Conservation (phyloP, 2,329 filamentous ascomycete genomes). For the Ophiostoma perfectum region DNA sequence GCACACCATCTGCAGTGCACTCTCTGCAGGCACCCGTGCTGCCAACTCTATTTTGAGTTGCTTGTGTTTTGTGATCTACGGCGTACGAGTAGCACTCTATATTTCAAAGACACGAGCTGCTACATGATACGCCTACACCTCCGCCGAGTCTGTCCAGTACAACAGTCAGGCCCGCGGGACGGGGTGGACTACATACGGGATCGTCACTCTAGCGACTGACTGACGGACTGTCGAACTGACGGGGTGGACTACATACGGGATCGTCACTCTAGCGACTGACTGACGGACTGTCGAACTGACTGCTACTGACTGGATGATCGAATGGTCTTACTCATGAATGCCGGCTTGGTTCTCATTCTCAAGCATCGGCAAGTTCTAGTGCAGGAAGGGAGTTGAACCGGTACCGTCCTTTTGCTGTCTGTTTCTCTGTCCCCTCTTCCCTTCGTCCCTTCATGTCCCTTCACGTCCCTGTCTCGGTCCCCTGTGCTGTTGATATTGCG, state of each 20-base stretch:
- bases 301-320: too few relatives aligned
- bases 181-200: too few relatives aligned
- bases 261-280: neutral
- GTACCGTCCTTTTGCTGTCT: neutral
- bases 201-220: too few relatives aligned
- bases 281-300: neutral
- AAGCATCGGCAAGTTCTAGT: neutral
- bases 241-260: too few relatives aligned
- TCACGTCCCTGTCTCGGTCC: neutral
- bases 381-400: neutral
- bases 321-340: neutral
- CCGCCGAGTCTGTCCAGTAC: too few relatives aligned
- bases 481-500: neutral
- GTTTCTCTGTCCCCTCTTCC: neutral
- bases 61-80: too few relatives aligned
- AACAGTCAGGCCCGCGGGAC: too few relatives aligned
- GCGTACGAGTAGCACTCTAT: too few relatives aligned
- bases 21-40: conserved; percentile 6
- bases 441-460: neutral
- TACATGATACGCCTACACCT: too few relatives aligned
- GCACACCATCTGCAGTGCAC: neutral
- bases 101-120: too few relatives aligned
- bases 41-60: neutral
- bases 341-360: neutral
- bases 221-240: neutral